Percentiles rank a stretch among this genome's conserved stretches.
Conservation (phyloP, 768 basidiomycete genomes). For the Leccinum obscurum region DNA sequence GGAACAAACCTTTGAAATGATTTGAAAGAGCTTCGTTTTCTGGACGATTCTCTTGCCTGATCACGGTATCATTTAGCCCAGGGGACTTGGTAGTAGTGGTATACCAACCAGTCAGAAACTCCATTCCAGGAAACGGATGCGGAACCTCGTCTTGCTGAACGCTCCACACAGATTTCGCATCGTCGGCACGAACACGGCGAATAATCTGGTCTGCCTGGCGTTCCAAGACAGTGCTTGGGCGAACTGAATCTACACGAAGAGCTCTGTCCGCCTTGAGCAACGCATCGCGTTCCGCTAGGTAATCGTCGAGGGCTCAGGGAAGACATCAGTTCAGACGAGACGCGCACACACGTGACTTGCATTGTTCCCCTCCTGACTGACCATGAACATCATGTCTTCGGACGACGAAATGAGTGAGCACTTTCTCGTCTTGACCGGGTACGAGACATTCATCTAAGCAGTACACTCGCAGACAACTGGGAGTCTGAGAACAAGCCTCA, state of each 20-base stretch:
- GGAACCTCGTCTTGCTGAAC: conserved; percentile 51
- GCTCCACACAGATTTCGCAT: conserved; percentile 61
- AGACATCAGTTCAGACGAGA: not conserved
- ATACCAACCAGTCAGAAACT: conserved; percentile 63
- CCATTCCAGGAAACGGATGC: conserved; percentile 77
- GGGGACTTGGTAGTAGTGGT: not conserved
- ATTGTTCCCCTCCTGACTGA: not conserved
- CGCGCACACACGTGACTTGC: conserved; percentile 11
- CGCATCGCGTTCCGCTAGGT: conserved; percentile 27
- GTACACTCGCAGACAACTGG: conserved; percentile 26
- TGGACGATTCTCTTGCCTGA: conserved; percentile 57
- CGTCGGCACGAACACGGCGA: conserved; percentile 52
- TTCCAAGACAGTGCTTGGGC: conserved; percentile 39
- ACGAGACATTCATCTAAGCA: conserved; percentile 27
- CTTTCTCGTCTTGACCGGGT: not conserved
- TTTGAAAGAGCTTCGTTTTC: conserved; percentile 59
- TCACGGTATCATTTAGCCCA: not conserved
- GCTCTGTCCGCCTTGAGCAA: conserved; percentile 45
- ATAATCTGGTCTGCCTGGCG: conserved; percentile 56
- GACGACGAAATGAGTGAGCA: conserved; percentile 35
- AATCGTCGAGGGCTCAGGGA: conserved; percentile 23
- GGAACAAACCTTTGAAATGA: conserved; percentile 54
- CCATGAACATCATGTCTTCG: conserved; percentile 28
- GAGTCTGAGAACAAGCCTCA: not conserved
- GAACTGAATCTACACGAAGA: conserved; percentile 47